phyloP scores from a whole-genome alignment of 2,329 filamentous ascomycete species.

The Beauveria brongniartii region DNA sequence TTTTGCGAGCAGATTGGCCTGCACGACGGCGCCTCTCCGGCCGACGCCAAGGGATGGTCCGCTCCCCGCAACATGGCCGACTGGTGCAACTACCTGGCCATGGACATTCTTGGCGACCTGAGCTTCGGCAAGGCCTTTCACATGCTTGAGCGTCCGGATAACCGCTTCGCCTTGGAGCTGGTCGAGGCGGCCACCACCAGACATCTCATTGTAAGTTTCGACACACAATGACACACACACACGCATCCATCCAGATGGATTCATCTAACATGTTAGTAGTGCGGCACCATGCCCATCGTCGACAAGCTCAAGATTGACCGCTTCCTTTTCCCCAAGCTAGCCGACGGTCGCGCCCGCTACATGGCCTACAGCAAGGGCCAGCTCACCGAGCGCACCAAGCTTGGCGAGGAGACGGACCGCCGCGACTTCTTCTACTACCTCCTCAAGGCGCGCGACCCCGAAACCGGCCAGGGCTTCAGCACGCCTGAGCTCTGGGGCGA shows the following conservation, averaged over 20 bases:
- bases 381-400: conserved; percentile 56
- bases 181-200: conserved; percentile 61
- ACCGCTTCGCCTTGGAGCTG: conserved; percentile 58
- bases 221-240: not conserved
- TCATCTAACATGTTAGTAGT: conserved; percentile 32
- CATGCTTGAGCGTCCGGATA: conserved; percentile 51
- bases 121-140: conserved; percentile 56
- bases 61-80: conserved; percentile 52
- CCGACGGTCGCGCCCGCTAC: conserved; percentile 58
- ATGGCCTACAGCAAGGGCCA: conserved; percentile 64
- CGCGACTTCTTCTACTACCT: conserved; percentile 73
- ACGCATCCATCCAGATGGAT: not conserved
- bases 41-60: conserved; percentile 48
- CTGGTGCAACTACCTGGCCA: conserved; percentile 54
- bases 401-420: conserved; percentile 57
- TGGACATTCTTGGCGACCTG: conserved; percentile 54
- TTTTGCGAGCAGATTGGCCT: conserved; percentile 53
- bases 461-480: conserved; percentile 59
- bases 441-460: conserved; percentile 61
- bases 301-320: conserved; percentile 59
- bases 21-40: conserved; percentile 30
- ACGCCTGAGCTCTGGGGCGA: conserved; percentile 63
- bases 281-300: conserved; percentile 63
- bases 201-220: conserved; percentile 54
- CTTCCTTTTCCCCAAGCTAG: conserved; percentile 58